Percentiles rank a stretch among this genome's conserved stretches.
These are phyloP conservation scores for Podosphaera xanthii DNA, from an alignment of 2,329 filamentous ascomycete genomes.

Conservation along the genomic window DNA sequence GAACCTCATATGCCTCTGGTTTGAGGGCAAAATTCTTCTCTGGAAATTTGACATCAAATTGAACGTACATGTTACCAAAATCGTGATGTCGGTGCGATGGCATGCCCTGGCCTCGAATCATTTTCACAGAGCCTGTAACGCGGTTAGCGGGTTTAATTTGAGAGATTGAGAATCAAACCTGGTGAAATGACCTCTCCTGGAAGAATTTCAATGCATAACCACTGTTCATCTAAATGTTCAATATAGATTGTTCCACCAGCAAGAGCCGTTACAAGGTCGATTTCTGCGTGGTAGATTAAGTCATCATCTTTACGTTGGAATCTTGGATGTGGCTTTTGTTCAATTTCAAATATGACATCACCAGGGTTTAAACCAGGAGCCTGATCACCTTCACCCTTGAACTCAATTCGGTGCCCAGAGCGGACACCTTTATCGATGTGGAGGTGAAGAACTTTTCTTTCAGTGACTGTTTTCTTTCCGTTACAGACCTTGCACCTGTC, in stretches of 20 bases:
- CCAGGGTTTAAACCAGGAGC: constrained; percentile 79
- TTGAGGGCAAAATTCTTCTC: constrained; percentile 47
- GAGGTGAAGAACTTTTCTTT: constrained; percentile 94
- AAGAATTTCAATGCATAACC: constrained; percentile 79
- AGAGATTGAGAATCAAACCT: constrained; percentile 31
- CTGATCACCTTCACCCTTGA: constrained; percentile 91
- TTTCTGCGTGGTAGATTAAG: constrained; percentile 81
- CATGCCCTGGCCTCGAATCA: constrained; percentile 94
- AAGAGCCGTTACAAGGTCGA: constrained; percentile 84
- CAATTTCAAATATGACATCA: constrained; percentile 95
- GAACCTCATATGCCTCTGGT: constrained; percentile 47
- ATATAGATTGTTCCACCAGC: constrained; percentile 79
- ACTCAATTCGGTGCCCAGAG: constrained; percentile 89
- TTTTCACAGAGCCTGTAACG: constrained; percentile 57
- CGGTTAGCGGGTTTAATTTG: constrained; percentile 10
- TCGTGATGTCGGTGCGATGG: constrained; percentile 89
- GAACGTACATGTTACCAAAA: constrained; percentile 85
- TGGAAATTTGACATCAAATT: constrained; percentile 95
- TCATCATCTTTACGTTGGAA: constrained; percentile 96
- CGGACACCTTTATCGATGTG: constrained; percentile 90
- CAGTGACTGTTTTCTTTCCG: constrained; percentile 94
- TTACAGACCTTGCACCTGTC: constrained; percentile 92
- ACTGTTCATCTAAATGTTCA: constrained; percentile 92
- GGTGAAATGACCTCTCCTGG: constrained; percentile 88
- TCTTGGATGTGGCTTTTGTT: constrained; percentile 90